Percentiles rank a stretch among this genome's conserved stretches.
phyloP scores from a whole-genome alignment of 1,284 basidiomycete genomes.

The Phlebopus sp. region DNA sequence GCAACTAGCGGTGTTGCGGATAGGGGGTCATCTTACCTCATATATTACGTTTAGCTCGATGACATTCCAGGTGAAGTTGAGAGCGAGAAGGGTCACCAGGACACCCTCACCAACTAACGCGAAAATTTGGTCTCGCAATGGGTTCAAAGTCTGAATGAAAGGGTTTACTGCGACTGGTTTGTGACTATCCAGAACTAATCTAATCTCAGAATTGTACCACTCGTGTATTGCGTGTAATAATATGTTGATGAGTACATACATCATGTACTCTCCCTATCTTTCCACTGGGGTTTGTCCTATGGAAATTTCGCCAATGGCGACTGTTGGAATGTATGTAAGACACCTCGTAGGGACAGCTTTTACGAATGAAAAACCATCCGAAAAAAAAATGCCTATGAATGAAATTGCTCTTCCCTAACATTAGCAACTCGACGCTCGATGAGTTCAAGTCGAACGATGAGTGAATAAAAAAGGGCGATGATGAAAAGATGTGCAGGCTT shows the following conservation, averaged over 20 bases:
- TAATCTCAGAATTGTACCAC: conserved; percentile 25
- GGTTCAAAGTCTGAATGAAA: not conserved
- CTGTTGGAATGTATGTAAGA: conserved; percentile 35
- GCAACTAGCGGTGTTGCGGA: conserved; percentile 23
- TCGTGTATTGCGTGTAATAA: not conserved
- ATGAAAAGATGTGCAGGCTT: not conserved
- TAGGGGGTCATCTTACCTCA: not conserved
- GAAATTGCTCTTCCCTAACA: conserved; percentile 38
- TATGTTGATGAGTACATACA: not conserved
- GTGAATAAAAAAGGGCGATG: conserved; percentile 30
- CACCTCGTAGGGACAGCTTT: conserved; percentile 55
- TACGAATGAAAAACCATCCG: conserved; percentile 39
- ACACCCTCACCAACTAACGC: conserved; percentile 35
- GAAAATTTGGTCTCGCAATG: not conserved
- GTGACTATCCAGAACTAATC: conserved; percentile 23
- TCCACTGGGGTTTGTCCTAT: not conserved
- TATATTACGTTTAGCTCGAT: conserved; percentile 47
- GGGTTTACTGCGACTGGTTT: conserved; percentile 18
- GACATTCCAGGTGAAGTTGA: conserved; percentile 69
- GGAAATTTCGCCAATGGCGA: not conserved
- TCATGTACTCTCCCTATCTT: not conserved
- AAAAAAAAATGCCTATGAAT: conserved; percentile 46
- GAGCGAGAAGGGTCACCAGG: conserved; percentile 53
- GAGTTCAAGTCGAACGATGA: conserved; percentile 30
- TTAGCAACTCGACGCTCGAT: conserved; percentile 47